These are phyloP conservation scores for Coemansia sp. DNA, from an alignment of 192 early-diverging fungal genomes.

Conservation along the genomic window DNA sequence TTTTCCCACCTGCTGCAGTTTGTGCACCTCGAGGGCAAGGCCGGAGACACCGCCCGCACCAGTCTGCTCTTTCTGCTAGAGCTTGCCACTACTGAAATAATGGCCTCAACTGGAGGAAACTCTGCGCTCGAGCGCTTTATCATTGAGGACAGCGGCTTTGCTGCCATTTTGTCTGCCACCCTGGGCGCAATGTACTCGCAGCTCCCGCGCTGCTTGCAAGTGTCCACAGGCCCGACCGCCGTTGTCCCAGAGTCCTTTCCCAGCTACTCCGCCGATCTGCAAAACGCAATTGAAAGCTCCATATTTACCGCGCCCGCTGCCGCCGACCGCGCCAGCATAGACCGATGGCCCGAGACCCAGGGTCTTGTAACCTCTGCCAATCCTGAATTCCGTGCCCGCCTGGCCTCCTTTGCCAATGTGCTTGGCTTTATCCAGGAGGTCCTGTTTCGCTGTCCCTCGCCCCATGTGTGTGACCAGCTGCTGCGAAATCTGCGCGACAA, in stretches of 20 bases:
- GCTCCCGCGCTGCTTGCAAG: slow-evolving; percentile 70
- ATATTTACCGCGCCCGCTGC: slow-evolving; percentile 65
- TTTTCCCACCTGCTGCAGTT: slow-evolving; percentile 86
- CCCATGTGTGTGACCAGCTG: slow-evolving; percentile 46
- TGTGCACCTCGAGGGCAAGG: slow-evolving; percentile 83
- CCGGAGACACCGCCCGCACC: slow-evolving; percentile 82
- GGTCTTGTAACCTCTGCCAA: slow-evolving; percentile 61
- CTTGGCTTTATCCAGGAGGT: slow-evolving; percentile 41
- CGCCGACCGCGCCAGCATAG: slow-evolving; percentile 65
- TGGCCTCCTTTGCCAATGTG: slow-evolving; percentile 29
- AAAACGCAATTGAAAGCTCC: slow-evolving; percentile 44
- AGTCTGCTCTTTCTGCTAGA: slow-evolving; percentile 82
- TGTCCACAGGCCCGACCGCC: slow-evolving; percentile 42
- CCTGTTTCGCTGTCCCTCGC: slow-evolving; percentile 42
- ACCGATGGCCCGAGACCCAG: slow-evolving; percentile 66
- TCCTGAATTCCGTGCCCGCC: slow-evolving; percentile 41
- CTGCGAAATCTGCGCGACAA: slow-evolving; percentile 65
- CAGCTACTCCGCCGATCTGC: slow-evolving; percentile 47
- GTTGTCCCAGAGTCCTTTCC: slow-evolving; percentile 45
- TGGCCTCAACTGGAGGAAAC: slow-evolving; percentile 44
- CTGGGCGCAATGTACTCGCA: slow-evolving; percentile 88
- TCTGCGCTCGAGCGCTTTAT: slow-evolving; percentile 78
- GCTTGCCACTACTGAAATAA: slow-evolving; percentile 59
- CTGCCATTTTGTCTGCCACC: slow-evolving; percentile 74
- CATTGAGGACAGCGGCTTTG: slow-evolving; percentile 72